phyloP scores from a whole-genome alignment of 805 yeast genomes.

The Candida dajiaensis region DNA sequence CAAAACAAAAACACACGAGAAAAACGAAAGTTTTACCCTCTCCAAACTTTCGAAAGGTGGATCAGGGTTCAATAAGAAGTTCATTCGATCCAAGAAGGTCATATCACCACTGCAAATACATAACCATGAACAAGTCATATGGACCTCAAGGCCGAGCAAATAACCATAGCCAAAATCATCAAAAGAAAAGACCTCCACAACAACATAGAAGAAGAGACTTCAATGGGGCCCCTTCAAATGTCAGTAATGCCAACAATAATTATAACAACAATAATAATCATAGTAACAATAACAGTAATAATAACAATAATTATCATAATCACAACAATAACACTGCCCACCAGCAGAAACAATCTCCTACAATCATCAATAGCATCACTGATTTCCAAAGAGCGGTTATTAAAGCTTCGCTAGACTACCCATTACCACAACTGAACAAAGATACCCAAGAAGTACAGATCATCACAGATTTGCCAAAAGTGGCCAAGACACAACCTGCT shows the following conservation, averaged over 20 bases:
- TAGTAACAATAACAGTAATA: constrained; percentile 2
- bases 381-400: constrained; percentile 13
- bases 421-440: constrained; percentile 6
- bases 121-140: neutral
- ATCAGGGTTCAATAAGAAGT: too few relatives aligned
- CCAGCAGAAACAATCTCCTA: constrained; percentile 1
- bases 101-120: neutral
- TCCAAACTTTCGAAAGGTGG: neutral
- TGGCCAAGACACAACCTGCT: constrained; percentile 13
- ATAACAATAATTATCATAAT: neutral
- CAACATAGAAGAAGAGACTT: neutral
- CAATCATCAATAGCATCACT: constrained; percentile 2
- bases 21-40: neutral
- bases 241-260: constrained; percentile 1
- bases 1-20: neutral
- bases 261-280: neutral
- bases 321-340: neutral
- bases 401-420: constrained; percentile 13
- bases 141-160: neutral
- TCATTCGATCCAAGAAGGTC: neutral
- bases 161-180: neutral
- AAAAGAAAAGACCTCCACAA: neutral
- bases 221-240: neutral
- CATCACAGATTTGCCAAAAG: constrained; percentile 13
- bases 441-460: constrained; percentile 1